A percentile compares a stretch with the other conserved stretches of the same genome.
These are phyloP conservation scores for Eragrostis curvula DNA, from an alignment of 176 grass and related monocot species.

Conservation along the genomic window DNA sequence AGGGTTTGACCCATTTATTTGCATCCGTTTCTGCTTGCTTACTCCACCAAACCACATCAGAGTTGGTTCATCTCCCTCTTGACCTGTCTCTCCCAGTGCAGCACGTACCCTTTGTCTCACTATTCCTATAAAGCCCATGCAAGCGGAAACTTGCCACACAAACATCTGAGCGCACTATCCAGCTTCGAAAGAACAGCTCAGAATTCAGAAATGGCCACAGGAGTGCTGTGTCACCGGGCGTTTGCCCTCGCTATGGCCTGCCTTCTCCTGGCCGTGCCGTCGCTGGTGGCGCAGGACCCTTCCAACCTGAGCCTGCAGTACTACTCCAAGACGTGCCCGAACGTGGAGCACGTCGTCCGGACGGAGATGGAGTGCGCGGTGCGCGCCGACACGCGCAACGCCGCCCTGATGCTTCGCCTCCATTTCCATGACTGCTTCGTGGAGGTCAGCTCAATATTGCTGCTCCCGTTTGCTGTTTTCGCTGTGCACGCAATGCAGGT, in stretches of 20 bases:
- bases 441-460: constrained; percentile 47
- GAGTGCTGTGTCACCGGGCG: constrained; percentile 18
- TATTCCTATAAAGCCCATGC: constrained; percentile 52
- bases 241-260: constrained; percentile 33
- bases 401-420: constrained; percentile 80
- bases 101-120: constrained; percentile 3
- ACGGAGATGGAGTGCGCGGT: constrained; percentile 81
- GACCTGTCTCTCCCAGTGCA: constrained; percentile 45
- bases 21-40: constrained; percentile 59
- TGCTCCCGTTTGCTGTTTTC: background rate
- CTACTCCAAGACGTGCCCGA: constrained; percentile 86
- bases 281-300: constrained; percentile 58
- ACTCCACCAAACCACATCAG: constrained; percentile 62
- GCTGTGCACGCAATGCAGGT: background rate
- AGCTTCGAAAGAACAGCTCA: constrained; percentile 4
- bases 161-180: constrained; percentile 21
- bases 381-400: constrained; percentile 66
- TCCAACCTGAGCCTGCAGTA: constrained; percentile 76
- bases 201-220: constrained; percentile 40
- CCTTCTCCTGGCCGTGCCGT: constrained; percentile 29
- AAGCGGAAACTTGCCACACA: constrained; percentile 43
- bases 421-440: constrained; percentile 99
- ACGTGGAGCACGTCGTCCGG: constrained; percentile 68
- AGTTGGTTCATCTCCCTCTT: constrained; percentile 88
- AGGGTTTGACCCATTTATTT: constrained; percentile 21